These are phyloP conservation scores for Rhizopus delemar DNA, from an alignment of 371 early-diverging fungal species.

Conservation along the genomic window DNA sequence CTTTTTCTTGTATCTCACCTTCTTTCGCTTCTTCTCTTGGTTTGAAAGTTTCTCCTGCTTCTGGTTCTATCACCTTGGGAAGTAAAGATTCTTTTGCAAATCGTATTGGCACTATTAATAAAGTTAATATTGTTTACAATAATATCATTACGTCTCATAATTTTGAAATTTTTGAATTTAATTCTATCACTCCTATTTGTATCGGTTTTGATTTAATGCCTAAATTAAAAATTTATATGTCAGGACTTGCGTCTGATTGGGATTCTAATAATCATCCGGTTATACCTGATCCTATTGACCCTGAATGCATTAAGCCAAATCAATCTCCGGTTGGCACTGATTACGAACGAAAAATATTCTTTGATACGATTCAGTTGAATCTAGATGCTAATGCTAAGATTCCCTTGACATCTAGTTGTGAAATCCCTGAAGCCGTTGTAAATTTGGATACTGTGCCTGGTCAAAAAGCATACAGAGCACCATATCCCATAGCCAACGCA, in stretches of 20 bases:
- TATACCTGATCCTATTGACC: conserved; percentile 8
- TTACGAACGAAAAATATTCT: not conserved
- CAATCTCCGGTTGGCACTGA: not conserved
- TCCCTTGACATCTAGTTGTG: conserved; percentile 5
- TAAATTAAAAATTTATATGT: not conserved
- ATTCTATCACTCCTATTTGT: not conserved
- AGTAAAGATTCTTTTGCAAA: not conserved
- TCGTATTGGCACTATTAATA: not conserved
- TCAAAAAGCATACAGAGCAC: conserved; percentile 4
- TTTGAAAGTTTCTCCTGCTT: not conserved
- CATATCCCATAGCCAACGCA: conserved; percentile 6
- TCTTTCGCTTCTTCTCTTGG: not conserved
- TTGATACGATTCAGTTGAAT: not conserved
- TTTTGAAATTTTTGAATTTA: conserved; percentile 15
- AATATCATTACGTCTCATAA: conserved; percentile 6
- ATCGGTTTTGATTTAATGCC: conserved; percentile 12
- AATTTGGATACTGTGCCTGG: not conserved
- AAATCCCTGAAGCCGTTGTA: conserved; percentile 8
- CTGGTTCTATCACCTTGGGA: conserved; percentile 4
- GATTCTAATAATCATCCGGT: not conserved
- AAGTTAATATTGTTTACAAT: conserved; percentile 11
- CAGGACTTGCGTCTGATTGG: conserved; percentile 1
- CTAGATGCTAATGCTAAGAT: not conserved
- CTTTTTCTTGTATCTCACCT: conserved; percentile 3
- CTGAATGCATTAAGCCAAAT: not conserved